Percentiles rank a stretch among this genome's conserved stretches.
phyloP scores from a whole-genome alignment of 257 asterid species.

The Agastache rugosa region DNA sequence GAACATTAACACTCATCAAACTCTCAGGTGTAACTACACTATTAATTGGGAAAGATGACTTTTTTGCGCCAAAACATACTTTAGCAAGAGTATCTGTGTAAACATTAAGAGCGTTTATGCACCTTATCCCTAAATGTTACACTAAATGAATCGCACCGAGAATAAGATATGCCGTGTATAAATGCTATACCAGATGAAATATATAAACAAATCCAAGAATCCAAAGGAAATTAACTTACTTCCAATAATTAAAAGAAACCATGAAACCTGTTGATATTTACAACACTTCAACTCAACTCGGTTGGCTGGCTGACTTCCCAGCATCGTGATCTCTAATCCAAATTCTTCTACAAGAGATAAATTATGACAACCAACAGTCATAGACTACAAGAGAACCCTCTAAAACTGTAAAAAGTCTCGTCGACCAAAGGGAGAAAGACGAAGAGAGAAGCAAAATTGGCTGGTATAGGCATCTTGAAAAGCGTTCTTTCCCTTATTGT shows the following conservation, averaged over 20 bases:
- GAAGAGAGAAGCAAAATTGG: slow-evolving; percentile 43
- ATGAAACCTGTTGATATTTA: slow-evolving; percentile 42
- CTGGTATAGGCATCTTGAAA: slow-evolving; percentile 39
- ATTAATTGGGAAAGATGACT: too few species aligned
- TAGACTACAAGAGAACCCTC: slow-evolving; percentile 30
- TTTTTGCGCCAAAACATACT: too few species aligned
- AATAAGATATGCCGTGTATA: neutral
- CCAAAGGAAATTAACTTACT: slow-evolving; percentile 5
- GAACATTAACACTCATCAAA: too few species aligned
- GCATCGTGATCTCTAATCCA: slow-evolving; percentile 36
- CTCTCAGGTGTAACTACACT: too few species aligned
- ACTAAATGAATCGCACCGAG: neutral
- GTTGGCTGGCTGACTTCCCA: slow-evolving; percentile 28
- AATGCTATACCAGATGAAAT: neutral
- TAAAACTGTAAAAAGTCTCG: slow-evolving; percentile 24
- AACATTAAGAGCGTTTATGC: too few species aligned
- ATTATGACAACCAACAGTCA: slow-evolving; percentile 27
- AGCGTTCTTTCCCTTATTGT: slow-evolving; percentile 38
- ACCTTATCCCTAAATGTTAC: neutral
- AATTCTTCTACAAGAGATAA: slow-evolving; percentile 25
- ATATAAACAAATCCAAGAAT: neutral
- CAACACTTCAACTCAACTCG: slow-evolving; percentile 44
- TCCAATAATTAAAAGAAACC: slow-evolving; percentile 26
- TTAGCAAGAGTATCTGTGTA: too few species aligned
- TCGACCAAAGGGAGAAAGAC: slow-evolving; percentile 10